Base-by-base conservation (phyloP, 768 basidiomycete genomes). In the Rhodotorula paludigena region DNA sequence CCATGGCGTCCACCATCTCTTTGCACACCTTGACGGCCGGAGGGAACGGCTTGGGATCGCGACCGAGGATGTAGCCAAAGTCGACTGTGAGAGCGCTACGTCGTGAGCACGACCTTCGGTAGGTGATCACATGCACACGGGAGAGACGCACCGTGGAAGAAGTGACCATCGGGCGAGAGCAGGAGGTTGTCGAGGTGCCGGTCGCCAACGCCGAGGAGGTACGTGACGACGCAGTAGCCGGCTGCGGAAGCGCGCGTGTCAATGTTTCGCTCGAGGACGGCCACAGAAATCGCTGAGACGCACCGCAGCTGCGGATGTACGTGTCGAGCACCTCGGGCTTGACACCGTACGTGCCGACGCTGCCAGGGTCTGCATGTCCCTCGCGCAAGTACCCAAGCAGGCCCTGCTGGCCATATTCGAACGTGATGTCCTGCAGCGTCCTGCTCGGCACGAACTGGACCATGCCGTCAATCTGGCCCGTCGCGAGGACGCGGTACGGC, bases 1-100 rank as follows among this genome's bases (percentile, higher is more conserved):
- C 96, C 92, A 99, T 94, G 18, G 90, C 94, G 77, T 99, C 96
- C 0, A 98, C 91, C 96, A 98, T 99, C 77, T 98, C 96, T 76
- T 94, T 93, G 80, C 93, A 97, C 47, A 99, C 89, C 78, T 99
- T 99, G 72, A 98, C 93, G 20, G 92, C 90, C 11, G 96, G 96
- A 4, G 96, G 93, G 77, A 93, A 94, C 0, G 92, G 91, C 76
- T 99, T 98, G 0, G 96, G 96, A 77, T 98, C 96, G 5, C 92
- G 87, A 5, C 96, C 96, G 21, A 98, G 84, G 74, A 98, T 98
- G 78, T 97, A 99, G 4, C 96, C 94, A 76, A 98, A 99, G 77
- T 98, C 96, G 69, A 98, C 96, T 94, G 76, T 0, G 32, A 39
- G 6, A 33, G 23, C 28, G 38, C 8, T 14, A 14, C 8, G 44